Percentiles rank a stretch among this genome's conserved stretches.
Evolutionary conservation across 345 rosid genomes (phyloP).

Genomic region (Hibiscus mutabilis): DNA sequence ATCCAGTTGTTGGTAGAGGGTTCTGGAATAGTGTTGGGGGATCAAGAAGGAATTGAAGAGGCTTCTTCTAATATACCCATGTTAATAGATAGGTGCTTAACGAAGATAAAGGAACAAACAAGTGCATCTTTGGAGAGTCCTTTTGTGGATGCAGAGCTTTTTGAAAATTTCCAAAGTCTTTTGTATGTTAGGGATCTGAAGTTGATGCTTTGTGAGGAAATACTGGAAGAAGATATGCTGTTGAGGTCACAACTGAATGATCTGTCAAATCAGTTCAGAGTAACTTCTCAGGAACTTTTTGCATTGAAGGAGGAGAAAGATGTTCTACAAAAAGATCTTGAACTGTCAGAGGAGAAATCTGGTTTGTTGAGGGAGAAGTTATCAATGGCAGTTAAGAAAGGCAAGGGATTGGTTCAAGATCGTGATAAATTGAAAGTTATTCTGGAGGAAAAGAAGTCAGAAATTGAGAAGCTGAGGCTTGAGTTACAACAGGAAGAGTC

Average conservation of each 20-base stretch:
- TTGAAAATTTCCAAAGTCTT: slow-evolving; percentile 56
- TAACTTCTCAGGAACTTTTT: slow-evolving; percentile 40
- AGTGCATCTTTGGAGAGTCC: slow-evolving; percentile 28
- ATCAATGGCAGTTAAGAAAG: slow-evolving; percentile 91
- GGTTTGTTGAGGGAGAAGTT: slow-evolving; percentile 71
- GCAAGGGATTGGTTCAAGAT: slow-evolving; percentile 89
- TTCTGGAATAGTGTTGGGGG: slow-evolving; percentile 42
- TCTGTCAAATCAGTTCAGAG: slow-evolving; percentile 39
- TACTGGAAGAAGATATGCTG: slow-evolving; percentile 56
- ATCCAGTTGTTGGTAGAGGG: slow-evolving; percentile 46
- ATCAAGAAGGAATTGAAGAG: slow-evolving; percentile 25
- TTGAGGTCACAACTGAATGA: slow-evolving; percentile 35
- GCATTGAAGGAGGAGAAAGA: slow-evolving; percentile 54
- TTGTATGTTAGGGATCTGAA: slow-evolving; percentile 64
- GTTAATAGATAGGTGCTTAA: slow-evolving; percentile 50
- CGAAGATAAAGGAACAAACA: slow-evolving; percentile 42
- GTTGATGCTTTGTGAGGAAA: slow-evolving; percentile 46
- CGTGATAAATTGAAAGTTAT: slow-evolving; percentile 57
- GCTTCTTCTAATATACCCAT: slow-evolving; percentile 28
- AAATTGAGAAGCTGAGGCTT: slow-evolving; percentile 53
- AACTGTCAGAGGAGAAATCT: slow-evolving; percentile 75
- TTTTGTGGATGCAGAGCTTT: slow-evolving; percentile 26
- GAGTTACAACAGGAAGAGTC: slow-evolving; percentile 50
- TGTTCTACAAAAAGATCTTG: slow-evolving; percentile 55
- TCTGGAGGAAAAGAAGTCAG: slow-evolving; percentile 60